These are phyloP conservation scores for Iris macrosiphon DNA, from an alignment of 106 monocot genomes.

Conservation along the genomic window DNA sequence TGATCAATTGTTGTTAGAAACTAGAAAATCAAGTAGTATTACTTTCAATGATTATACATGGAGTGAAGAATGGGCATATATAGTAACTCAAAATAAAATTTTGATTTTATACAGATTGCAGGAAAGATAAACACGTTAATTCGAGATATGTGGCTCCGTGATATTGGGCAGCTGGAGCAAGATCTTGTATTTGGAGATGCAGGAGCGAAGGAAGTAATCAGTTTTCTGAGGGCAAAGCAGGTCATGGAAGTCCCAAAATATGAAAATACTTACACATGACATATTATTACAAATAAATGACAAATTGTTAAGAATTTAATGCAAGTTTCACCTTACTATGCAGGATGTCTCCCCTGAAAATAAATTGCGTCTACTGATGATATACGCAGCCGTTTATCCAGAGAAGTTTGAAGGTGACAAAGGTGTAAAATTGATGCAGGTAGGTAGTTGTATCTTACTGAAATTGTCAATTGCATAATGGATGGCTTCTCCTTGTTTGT, in stretches of 20 bases:
- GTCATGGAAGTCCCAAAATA: conserved; percentile 14
- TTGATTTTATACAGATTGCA: conserved; percentile 44
- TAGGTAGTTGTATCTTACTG: too few relatives aligned
- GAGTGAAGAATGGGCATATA: background rate
- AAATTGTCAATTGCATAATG: too few relatives aligned
- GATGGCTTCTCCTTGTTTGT: too few relatives aligned
- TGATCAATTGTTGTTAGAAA: too few relatives aligned
- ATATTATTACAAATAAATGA: background rate
- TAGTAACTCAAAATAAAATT: background rate
- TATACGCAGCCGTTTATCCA: conserved; percentile 56
- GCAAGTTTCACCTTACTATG: conserved; percentile 6
- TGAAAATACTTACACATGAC: background rate
- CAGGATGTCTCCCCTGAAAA: conserved; percentile 62
- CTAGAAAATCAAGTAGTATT: too few relatives aligned
- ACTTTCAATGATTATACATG: too few relatives aligned
- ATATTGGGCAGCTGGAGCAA: conserved; percentile 69
- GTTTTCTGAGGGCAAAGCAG: conserved; percentile 57
- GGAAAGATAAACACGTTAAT: conserved; percentile 53
- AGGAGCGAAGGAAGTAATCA: conserved; percentile 70
- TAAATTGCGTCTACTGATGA: conserved; percentile 61
- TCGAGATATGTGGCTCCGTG: conserved; percentile 41
- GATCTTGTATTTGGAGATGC: conserved; percentile 82
- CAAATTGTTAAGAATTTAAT: background rate
- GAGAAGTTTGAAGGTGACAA: conserved; percentile 80
- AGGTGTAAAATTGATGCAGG: conserved; percentile 72